Evolutionary conservation across 306 rosid species (phyloP).

Genomic region (Vicia villosa): DNA sequence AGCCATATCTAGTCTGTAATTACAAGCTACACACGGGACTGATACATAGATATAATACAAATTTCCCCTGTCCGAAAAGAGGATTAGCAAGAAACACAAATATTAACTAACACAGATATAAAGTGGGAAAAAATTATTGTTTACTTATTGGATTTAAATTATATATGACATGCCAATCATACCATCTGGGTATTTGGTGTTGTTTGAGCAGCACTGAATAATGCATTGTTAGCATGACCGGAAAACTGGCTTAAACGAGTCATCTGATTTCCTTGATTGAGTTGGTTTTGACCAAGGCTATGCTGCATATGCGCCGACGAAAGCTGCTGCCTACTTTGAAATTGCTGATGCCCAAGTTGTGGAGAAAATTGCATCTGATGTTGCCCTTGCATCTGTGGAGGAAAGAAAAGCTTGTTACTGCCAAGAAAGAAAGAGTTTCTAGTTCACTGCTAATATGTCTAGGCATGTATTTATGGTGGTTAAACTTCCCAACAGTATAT

Average conservation of each 20-base stretch:
- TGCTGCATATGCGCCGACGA: slow-evolving; percentile 85
- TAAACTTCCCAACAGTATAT: slow-evolving; percentile 5
- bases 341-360: slow-evolving; percentile 82
- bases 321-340: slow-evolving; percentile 89
- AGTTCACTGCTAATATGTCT: slow-evolving; percentile 7
- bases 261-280: slow-evolving; percentile 91
- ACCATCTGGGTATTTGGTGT: slow-evolving; percentile 89
- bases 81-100: slow-evolving; percentile 1
- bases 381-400: slow-evolving; percentile 76
- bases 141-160: slow-evolving; percentile 9
- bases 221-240: slow-evolving; percentile 73
- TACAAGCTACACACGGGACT: not conserved
- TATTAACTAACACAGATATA: not conserved
- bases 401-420: slow-evolving; percentile 37
- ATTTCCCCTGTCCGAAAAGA: not conserved
- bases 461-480: slow-evolving; percentile 11
- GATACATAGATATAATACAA: not conserved
- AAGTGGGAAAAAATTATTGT: not conserved
- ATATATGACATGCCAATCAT: slow-evolving; percentile 31
- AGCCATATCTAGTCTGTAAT: not conserved
- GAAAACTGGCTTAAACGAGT: slow-evolving; percentile 84
- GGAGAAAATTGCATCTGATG: slow-evolving; percentile 94
- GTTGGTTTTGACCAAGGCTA: slow-evolving; percentile 85
- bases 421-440: slow-evolving; percentile 17
- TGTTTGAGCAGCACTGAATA: slow-evolving; percentile 88